These are phyloP conservation scores for Cotoneaster glaucophyllus DNA, from an alignment of 306 rosid genomes.

Conservation along the genomic window DNA sequence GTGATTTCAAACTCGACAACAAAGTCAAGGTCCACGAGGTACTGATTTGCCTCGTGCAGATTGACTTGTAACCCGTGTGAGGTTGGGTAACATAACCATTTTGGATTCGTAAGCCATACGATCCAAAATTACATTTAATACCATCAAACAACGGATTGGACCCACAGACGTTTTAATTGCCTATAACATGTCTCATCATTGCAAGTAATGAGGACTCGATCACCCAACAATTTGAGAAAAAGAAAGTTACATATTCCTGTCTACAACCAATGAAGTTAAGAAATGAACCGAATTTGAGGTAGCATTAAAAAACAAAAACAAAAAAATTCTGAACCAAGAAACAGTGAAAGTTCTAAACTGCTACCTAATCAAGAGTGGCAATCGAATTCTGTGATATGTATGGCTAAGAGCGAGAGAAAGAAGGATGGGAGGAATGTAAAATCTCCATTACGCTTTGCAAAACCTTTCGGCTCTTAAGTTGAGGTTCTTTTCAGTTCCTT, in stretches of 20 bases:
- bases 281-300: neutral
- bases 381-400: neutral
- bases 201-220: neutral
- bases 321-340: neutral
- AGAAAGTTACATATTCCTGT: neutral
- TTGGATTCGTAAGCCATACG: no score
- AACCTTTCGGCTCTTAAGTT: constrained; percentile 20
- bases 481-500: constrained; percentile 42
- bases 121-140: no score
- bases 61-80: no score
- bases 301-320: neutral
- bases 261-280: neutral
- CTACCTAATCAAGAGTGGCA: neutral
- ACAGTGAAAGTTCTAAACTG: neutral
- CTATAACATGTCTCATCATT: no score
- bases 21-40: no score
- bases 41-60: no score
- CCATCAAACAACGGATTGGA: no score
- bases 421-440: neutral
- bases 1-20: no score
- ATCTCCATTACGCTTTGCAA: neutral
- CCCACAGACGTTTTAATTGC: no score
- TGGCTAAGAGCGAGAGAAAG: neutral
- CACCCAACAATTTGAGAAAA: neutral
- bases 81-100: no score